A percentile compares a stretch with the other conserved stretches of the same genome.
Evolutionary conservation across 2,329 filamentous ascomycete species (phyloP).

Genomic region (Fusarium sp.): DNA sequence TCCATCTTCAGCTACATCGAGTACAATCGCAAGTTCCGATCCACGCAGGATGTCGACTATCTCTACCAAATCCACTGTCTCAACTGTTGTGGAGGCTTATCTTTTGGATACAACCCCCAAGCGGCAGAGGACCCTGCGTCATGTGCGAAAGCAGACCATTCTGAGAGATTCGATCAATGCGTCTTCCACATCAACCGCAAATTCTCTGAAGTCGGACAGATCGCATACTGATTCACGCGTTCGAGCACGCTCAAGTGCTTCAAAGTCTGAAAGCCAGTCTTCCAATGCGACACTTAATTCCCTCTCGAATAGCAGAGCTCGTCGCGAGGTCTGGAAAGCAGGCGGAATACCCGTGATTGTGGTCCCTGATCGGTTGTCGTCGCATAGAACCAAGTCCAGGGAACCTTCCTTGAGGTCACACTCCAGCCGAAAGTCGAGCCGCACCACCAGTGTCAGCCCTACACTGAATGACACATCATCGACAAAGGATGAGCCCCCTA

Average conservation of each 20-base stretch:
- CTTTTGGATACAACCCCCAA: conserved; percentile 64
- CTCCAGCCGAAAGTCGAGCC: conserved; percentile 69
- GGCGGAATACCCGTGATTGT: conserved; percentile 74
- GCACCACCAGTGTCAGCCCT: conserved; percentile 66
- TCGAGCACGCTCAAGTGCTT: conserved; percentile 47
- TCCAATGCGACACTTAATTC: conserved; percentile 65
- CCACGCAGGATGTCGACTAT: conserved; percentile 65
- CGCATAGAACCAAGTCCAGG: conserved; percentile 64
- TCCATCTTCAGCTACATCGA: conserved; percentile 51
- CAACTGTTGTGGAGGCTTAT: conserved; percentile 70
- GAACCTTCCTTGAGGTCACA: conserved; percentile 71
- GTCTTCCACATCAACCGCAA: conserved; percentile 24
- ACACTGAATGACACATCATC: conserved; percentile 59
- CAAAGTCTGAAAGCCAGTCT: conserved; percentile 61
- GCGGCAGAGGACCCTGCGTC: conserved; percentile 69
- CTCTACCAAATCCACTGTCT: conserved; percentile 67
- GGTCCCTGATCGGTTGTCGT: conserved; percentile 70
- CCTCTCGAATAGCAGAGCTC: conserved; percentile 65
- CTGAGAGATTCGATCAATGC: conserved; percentile 60
- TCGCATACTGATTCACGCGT: conserved; percentile 49
- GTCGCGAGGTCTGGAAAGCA: conserved; percentile 70
- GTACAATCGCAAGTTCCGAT: conserved; percentile 59
- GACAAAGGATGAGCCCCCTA: conserved; percentile 58
- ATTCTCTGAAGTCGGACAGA: conserved; percentile 27
- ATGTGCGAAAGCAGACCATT: conserved; percentile 68